Conservation (phyloP, 805 yeast genomes). For the Blastobotrys attinorum region DNA sequence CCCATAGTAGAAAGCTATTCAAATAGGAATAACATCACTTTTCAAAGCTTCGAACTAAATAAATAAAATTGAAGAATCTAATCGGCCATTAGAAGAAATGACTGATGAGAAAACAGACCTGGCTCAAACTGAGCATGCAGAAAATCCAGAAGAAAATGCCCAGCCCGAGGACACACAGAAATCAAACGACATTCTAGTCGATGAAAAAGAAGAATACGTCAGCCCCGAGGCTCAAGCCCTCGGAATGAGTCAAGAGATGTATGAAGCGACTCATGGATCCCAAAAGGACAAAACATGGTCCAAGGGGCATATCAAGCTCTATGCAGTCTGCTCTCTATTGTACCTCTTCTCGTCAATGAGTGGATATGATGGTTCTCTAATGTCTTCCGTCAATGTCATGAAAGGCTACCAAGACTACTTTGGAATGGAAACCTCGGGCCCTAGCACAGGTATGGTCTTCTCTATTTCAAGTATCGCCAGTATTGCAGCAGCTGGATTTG, state of each 20-base stretch:
- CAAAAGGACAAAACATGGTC: conserved; percentile 2
- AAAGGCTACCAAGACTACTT: conserved; percentile 11
- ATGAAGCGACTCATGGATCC: conserved; percentile 4
- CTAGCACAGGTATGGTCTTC: conserved; percentile 14
- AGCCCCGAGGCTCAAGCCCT: conserved; percentile 2
- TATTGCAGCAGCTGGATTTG: conserved; percentile 12
- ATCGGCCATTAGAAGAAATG: no score
- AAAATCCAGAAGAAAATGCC: no score
- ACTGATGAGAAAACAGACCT: no score
- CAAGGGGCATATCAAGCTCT: conserved; percentile 9
- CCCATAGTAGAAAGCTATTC: no score
- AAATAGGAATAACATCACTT: no score
- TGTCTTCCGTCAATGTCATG: conserved; percentile 15
- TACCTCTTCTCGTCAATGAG: conserved; percentile 11
- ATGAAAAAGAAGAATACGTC: background rate
- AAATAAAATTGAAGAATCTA: no score
- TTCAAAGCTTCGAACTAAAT: no score
- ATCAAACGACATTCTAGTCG: no score
- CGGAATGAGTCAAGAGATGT: conserved; percentile 6
- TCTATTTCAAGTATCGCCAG: conserved; percentile 13
- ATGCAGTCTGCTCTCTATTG: conserved; percentile 8
- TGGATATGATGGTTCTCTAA: conserved; percentile 17
- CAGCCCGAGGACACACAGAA: no score
- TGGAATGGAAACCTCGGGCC: conserved; percentile 6
- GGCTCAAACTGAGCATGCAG: no score